Conservation (phyloP, 768 basidiomycete genomes). For the Boletus pseudopeckii region DNA sequence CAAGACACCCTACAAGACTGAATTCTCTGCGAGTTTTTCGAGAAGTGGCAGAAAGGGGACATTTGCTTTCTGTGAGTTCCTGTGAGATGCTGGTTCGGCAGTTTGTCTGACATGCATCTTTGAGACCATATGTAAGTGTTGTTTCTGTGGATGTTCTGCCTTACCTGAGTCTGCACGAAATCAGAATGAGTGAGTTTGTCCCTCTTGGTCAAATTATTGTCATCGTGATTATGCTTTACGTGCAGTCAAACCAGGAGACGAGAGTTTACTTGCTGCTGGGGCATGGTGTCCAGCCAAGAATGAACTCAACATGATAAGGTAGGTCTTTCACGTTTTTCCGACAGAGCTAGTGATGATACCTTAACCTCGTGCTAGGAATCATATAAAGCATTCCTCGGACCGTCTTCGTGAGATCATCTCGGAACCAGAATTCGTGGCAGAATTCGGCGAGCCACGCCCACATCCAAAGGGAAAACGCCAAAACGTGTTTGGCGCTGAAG, state of each 20-base stretch:
- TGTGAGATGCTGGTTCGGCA: neutral
- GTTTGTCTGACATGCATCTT: slow-evolving; percentile 8
- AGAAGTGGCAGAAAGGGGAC: slow-evolving; percentile 87
- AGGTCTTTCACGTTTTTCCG: slow-evolving; percentile 3
- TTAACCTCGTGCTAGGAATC: slow-evolving; percentile 39
- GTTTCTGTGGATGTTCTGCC: neutral
- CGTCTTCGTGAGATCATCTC: slow-evolving; percentile 68
- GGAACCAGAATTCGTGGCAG: slow-evolving; percentile 62
- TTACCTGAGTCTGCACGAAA: neutral
- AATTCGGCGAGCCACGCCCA: slow-evolving; percentile 71
- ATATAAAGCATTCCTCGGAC: slow-evolving; percentile 57
- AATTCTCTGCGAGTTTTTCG: slow-evolving; percentile 80
- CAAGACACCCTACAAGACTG: slow-evolving; percentile 92
- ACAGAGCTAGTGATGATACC: neutral
- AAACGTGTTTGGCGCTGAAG: slow-evolving; percentile 85
- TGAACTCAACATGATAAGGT: slow-evolving; percentile 77
- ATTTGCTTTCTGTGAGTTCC: slow-evolving; percentile 75
- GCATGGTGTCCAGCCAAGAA: slow-evolving; percentile 76
- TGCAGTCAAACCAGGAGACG: slow-evolving; percentile 61
- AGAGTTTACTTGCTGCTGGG: slow-evolving; percentile 76
- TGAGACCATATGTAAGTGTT: slow-evolving; percentile 24
- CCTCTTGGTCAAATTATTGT: neutral
- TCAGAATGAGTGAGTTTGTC: slow-evolving; percentile 21
- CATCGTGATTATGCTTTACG: slow-evolving; percentile 5
- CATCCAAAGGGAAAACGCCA: slow-evolving; percentile 58